Conservation (phyloP, 345 rosid genomes). For the Eucalyptus sideroxylon region DNA sequence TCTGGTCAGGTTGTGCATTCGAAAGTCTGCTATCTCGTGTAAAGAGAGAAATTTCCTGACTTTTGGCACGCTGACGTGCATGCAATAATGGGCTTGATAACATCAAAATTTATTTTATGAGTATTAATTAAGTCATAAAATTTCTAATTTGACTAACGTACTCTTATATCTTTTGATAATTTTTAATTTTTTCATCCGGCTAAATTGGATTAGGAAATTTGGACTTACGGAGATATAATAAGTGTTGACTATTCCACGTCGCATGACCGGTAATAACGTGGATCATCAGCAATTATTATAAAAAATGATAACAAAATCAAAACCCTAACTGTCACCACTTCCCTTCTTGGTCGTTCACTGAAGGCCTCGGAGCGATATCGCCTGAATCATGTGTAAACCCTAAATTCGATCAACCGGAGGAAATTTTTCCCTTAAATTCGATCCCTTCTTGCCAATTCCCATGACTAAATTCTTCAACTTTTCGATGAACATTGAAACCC, state of each 20-base stretch:
- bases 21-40: not conserved
- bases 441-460: not conserved
- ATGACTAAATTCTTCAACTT: not conserved
- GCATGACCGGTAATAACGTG: not conserved
- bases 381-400: not conserved
- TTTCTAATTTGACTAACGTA: not conserved
- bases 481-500: slow-evolving; percentile 21
- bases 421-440: not conserved
- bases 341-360: not conserved
- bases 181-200: accelerated
- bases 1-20: not conserved
- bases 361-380: not conserved
- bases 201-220: not conserved
- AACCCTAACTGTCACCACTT: not conserved
- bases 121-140: accelerated
- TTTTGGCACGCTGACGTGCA: not conserved
- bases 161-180: not conserved
- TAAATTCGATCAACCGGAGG: not conserved
- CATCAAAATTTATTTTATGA: accelerated
- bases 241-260: accelerated
- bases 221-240: not conserved
- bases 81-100: not conserved
- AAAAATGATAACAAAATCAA: not conserved
- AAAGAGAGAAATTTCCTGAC: not conserved
- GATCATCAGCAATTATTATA: not conserved